Evolutionary conservation across 495 filamentous ascomycete genomes (phyloP).

Genomic region (Hypoxylon subgilvum): DNA sequence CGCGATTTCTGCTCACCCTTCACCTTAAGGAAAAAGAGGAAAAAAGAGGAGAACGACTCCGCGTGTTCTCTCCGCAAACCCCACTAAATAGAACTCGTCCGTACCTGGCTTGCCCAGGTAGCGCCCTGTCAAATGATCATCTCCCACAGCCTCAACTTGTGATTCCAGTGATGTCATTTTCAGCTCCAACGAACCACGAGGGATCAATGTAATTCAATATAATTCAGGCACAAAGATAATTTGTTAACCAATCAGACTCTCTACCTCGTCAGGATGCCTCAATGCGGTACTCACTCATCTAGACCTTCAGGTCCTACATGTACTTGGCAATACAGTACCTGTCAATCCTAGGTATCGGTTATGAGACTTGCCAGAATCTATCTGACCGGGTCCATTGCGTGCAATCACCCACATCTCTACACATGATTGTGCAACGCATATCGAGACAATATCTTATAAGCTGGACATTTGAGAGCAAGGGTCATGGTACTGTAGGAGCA

Average conservation of each 20-base stretch:
- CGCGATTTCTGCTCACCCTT: conserved; percentile 7
- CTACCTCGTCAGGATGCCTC: not conserved
- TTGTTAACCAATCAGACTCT: conserved; percentile 23
- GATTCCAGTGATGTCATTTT: conserved; percentile 34
- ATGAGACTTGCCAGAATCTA: no score
- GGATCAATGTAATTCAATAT: no score
- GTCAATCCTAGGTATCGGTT: no score
- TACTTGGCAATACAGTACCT: no score
- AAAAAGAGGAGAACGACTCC: conserved; percentile 20
- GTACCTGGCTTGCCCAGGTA: conserved; percentile 3
- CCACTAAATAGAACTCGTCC: conserved; percentile 30
- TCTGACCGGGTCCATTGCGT: no score
- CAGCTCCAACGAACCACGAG: conserved; percentile 21
- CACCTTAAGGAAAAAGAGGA: conserved; percentile 10
- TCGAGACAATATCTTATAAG: no score
- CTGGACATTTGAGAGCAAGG: no score
- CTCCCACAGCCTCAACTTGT: conserved; percentile 25
- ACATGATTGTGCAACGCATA: no score
- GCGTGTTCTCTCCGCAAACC: conserved; percentile 20
- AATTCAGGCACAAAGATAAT: not conserved
- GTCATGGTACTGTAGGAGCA: no score
- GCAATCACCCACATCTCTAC: no score
- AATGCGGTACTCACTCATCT: not conserved
- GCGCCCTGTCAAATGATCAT: conserved; percentile 25
- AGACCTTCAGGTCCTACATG: not conserved